phyloP scores from a whole-genome alignment of 2,329 filamentous ascomycete species.

The Penicillium sp. region DNA sequence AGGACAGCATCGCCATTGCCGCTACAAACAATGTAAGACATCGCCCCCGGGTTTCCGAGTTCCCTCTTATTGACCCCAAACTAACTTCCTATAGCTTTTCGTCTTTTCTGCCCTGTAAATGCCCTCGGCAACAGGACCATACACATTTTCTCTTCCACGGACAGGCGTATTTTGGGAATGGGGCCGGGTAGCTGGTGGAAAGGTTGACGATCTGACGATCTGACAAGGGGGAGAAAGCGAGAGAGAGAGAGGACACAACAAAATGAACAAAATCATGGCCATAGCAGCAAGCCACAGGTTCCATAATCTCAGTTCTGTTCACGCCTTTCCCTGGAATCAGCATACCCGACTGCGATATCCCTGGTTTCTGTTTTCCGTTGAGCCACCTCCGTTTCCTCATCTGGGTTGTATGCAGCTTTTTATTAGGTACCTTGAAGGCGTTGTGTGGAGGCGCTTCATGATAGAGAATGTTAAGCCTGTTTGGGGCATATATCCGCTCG shows the following conservation, averaged over 20 bases:
- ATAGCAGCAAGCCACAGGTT: conserved; percentile 24
- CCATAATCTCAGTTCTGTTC: conserved; percentile 26
- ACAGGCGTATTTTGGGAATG: conserved; percentile 24
- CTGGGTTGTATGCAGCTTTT: conserved; percentile 16
- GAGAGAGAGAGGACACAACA: neutral
- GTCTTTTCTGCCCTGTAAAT: conserved; percentile 72
- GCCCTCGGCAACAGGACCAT: conserved; percentile 17
- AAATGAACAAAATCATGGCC: conserved; percentile 19
- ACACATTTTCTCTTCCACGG: conserved; percentile 19
- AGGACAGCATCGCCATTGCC: conserved; percentile 99
- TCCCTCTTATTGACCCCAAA: neutral
- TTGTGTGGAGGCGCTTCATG: conserved; percentile 27
- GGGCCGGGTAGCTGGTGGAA: conserved; percentile 17
- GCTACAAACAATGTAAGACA: conserved; percentile 94
- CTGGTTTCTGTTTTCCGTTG: conserved; percentile 13
- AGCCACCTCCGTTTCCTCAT: neutral
- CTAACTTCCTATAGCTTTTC: conserved; percentile 59
- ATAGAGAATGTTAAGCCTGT: conserved; percentile 35
- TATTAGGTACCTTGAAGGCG: conserved; percentile 25
- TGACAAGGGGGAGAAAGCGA: conserved; percentile 15
- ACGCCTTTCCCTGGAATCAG: neutral
- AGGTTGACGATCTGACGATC: conserved; percentile 13
- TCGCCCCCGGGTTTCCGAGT: neutral
- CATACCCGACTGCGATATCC: conserved; percentile 5
- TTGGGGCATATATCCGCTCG: neutral